Evolutionary conservation across 2,329 filamentous ascomycete species (phyloP).

Genomic region (Paecilomyces formosus): DNA sequence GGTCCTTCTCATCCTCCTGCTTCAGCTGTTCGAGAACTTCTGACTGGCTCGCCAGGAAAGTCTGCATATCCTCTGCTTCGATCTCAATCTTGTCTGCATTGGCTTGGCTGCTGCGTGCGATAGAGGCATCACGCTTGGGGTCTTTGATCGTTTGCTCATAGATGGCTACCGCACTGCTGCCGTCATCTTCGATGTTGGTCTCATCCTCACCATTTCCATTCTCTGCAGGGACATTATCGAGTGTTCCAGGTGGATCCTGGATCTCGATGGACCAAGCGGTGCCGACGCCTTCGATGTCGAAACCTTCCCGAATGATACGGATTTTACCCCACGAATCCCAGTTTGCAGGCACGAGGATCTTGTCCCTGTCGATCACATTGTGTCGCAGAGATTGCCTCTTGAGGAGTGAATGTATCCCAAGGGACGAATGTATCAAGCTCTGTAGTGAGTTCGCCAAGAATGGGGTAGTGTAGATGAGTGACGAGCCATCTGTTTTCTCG

Average conservation of each 20-base stretch:
- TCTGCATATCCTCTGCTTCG: slow-evolving; percentile 65
- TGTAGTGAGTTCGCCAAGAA: slow-evolving; percentile 70
- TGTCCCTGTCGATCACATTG: slow-evolving; percentile 88
- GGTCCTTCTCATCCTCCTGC: slow-evolving; percentile 46
- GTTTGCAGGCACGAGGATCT: slow-evolving; percentile 88
- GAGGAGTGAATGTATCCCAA: slow-evolving; percentile 77
- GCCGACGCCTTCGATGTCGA: slow-evolving; percentile 82
- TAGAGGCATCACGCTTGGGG: slow-evolving; percentile 57
- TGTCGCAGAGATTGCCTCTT: slow-evolving; percentile 74
- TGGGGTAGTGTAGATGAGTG: slow-evolving; percentile 76
- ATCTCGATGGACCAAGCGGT: slow-evolving; percentile 81
- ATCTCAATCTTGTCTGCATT: slow-evolving; percentile 47
- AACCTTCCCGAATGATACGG: slow-evolving; percentile 79
- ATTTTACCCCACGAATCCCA: slow-evolving; percentile 99
- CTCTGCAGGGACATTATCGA: slow-evolving; percentile 15
- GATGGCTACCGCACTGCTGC: slow-evolving; percentile 58
- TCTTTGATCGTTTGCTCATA: slow-evolving; percentile 78
- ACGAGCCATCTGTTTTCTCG: slow-evolving; percentile 59
- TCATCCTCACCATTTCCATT: slow-evolving; percentile 17
- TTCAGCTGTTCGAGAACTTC: slow-evolving; percentile 63
- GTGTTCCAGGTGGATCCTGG: slow-evolving; percentile 43
- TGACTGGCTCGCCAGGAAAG: slow-evolving; percentile 68
- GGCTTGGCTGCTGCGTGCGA: slow-evolving; percentile 43
- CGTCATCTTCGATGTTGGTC: slow-evolving; percentile 17
- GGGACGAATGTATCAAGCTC: slow-evolving; percentile 72